Conservation (phyloP, 1,139 yeast species). For the Suhomyces taliae region DNA sequence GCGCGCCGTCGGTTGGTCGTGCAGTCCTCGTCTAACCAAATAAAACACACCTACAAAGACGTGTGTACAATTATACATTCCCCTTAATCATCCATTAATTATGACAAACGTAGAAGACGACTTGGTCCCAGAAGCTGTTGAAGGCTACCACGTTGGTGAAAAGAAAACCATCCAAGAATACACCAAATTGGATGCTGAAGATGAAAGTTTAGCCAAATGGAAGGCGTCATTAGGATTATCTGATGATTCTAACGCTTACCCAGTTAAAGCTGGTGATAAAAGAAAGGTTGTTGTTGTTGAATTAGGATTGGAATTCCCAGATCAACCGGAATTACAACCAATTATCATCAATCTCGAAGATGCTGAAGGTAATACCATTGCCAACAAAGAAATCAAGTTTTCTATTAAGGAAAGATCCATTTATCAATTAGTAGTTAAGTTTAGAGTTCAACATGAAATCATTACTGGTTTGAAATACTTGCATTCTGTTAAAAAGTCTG, state of each 20-base stretch:
- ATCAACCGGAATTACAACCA: conserved; percentile 57
- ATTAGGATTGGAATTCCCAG: conserved; percentile 66
- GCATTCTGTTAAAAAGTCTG: conserved; percentile 83
- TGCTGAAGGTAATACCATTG: conserved; percentile 48
- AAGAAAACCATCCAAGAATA: conserved; percentile 88
- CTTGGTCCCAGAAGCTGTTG: conserved; percentile 60
- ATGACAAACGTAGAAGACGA: conserved; percentile 49
- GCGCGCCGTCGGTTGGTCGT: conserved; percentile 1
- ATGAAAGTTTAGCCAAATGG: conserved; percentile 91
- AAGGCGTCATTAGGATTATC: conserved; percentile 82
- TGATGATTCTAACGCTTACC: conserved; percentile 53
- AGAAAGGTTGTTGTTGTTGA: conserved; percentile 79
- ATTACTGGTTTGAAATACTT: conserved; percentile 87
- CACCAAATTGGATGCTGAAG: conserved; percentile 82
- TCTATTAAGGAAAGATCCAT: conserved; percentile 76
- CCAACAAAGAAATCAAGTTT: conserved; percentile 57
- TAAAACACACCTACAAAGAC: too few relatives aligned
- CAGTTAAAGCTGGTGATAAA: conserved; percentile 67
- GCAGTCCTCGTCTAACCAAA: conserved; percentile 1
- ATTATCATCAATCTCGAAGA: conserved; percentile 66
- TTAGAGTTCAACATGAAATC: conserved; percentile 87
- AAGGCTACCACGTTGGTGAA: conserved; percentile 75
- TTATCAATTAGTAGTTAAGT: conserved; percentile 71
- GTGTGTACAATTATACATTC: not conserved
- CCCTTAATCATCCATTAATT: not conserved